A percentile compares a stretch with the other conserved stretches of the same genome.
Evolutionary conservation across 2,329 filamentous ascomycete species (phyloP).

Genomic region (Trichoderma koningii): DNA sequence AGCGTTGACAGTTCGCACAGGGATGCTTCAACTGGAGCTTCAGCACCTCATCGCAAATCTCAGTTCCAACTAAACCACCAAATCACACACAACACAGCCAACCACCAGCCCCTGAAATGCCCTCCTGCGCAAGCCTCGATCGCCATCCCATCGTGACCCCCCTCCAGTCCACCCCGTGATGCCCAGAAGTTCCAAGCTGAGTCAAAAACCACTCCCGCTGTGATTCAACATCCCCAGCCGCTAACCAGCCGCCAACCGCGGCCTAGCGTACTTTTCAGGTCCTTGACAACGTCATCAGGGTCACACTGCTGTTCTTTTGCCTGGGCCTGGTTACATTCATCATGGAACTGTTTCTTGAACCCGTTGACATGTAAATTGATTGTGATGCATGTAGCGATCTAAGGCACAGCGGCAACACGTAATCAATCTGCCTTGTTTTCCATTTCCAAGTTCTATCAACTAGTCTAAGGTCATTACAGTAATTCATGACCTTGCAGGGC

Average conservation of each 20-base stretch:
- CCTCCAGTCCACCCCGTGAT: constrained; percentile 16
- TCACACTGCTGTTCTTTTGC: not conserved
- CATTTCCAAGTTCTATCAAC: no score
- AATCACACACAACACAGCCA: not conserved
- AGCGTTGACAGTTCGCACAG: no score
- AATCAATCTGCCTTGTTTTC: no score
- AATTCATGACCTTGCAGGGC: no score
- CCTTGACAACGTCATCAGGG: constrained; percentile 22
- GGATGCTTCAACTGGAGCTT: no score
- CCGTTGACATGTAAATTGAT: no score
- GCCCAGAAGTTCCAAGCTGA: constrained; percentile 10
- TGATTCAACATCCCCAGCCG: not conserved
- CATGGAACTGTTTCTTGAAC: not conserved
- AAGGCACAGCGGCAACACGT: no score
- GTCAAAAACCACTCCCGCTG: not conserved
- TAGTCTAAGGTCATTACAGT: no score
- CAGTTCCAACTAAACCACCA: no score
- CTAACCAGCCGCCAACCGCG: constrained; percentile 5
- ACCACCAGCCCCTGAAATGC: not conserved
- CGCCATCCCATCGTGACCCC: constrained; percentile 25
- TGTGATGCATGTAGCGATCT: no score
- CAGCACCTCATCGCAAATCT: no score
- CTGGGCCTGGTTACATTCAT: not conserved
- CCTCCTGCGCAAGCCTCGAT: constrained; percentile 28
- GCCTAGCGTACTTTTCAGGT: constrained; percentile 1